Evolutionary conservation across 495 filamentous ascomycete genomes (phyloP).

Genomic region (Lindgomyces ingoldianus): DNA sequence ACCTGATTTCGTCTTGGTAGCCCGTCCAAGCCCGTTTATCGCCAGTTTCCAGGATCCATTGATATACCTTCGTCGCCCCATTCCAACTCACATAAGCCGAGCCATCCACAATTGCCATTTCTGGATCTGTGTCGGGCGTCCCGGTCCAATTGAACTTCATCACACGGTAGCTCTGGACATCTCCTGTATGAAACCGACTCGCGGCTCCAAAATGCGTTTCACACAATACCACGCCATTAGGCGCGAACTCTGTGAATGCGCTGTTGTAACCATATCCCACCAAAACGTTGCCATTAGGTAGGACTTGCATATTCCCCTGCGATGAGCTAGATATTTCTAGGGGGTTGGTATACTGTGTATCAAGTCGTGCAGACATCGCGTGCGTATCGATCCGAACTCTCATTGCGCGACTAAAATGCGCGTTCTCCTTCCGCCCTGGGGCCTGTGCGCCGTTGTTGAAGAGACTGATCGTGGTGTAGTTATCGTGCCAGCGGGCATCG

Average conservation of each 20-base stretch:
- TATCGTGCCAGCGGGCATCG: conserved; percentile 39
- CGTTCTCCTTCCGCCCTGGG: conserved; percentile 7
- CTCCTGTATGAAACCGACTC: conserved; percentile 12
- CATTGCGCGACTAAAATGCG: conserved; percentile 24
- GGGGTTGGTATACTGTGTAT: conserved; percentile 22
- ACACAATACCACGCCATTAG: conserved; percentile 36
- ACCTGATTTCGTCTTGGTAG: neutral
- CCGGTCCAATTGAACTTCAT: conserved; percentile 25
- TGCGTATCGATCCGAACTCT: conserved; percentile 30
- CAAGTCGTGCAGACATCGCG: conserved; percentile 35
- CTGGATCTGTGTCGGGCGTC: conserved; percentile 10
- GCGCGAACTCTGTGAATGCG: conserved; percentile 20
- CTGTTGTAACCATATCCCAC: conserved; percentile 30
- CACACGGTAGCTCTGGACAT: conserved; percentile 28
- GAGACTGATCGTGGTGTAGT: conserved; percentile 32
- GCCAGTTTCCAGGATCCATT: conserved; percentile 10
- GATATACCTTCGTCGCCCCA: conserved; percentile 16
- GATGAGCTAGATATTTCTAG: conserved; percentile 31
- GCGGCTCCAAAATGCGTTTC: conserved; percentile 35
- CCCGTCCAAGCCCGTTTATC: neutral
- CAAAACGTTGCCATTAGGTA: conserved; percentile 38
- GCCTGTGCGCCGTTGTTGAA: conserved; percentile 40
- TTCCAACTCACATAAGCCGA: conserved; percentile 19
- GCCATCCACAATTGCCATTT: conserved; percentile 1
- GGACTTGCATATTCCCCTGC: conserved; percentile 41